phyloP scores from a whole-genome alignment of 2,329 filamentous ascomycete genomes.

The Kalmusia sp. region DNA sequence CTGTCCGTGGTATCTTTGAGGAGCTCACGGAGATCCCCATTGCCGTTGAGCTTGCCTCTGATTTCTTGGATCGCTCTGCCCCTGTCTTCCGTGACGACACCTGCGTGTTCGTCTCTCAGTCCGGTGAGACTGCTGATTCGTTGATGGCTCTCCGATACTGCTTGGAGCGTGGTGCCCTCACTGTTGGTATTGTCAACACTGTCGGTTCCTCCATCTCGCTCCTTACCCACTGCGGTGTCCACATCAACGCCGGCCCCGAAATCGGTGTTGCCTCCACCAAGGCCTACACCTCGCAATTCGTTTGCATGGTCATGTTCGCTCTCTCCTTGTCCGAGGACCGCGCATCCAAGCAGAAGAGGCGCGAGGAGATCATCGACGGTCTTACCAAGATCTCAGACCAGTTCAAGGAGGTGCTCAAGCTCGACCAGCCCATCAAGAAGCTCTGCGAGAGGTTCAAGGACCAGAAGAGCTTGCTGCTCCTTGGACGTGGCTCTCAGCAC shows the following conservation, averaged over 20 bases:
- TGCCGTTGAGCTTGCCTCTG: slow-evolving; percentile 93
- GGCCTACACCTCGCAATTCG: slow-evolving; percentile 98
- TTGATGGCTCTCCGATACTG: slow-evolving; percentile 97
- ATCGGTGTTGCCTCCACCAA: slow-evolving; percentile 99
- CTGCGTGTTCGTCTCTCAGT: slow-evolving; percentile 98
- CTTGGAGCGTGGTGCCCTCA: slow-evolving; percentile 94
- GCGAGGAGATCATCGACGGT: slow-evolving; percentile 96
- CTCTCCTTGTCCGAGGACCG: slow-evolving; percentile 95
- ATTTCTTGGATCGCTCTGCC: slow-evolving; percentile 95
- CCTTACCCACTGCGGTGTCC: slow-evolving; percentile 98
- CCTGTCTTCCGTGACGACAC: slow-evolving; percentile 99
- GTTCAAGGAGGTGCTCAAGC: slow-evolving; percentile 89
- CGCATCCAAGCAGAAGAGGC: slow-evolving; percentile 88
- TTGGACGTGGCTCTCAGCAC: slow-evolving; percentile 95
- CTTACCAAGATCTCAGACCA: slow-evolving; percentile 86
- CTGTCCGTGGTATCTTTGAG: slow-evolving; percentile 96
- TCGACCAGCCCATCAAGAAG: slow-evolving; percentile 93
- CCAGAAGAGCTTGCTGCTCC: slow-evolving; percentile 92
- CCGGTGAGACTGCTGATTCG: slow-evolving; percentile 97
- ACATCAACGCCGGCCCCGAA: slow-evolving; percentile 98
- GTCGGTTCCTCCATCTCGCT: slow-evolving; percentile 98
- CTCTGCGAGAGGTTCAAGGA: slow-evolving; percentile 94
- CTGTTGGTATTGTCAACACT: slow-evolving; percentile 97
- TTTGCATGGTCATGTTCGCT: slow-evolving; percentile 99
- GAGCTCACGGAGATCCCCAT: slow-evolving; percentile 98